A percentile compares a stretch with the other conserved stretches of the same genome.
Conservation (phyloP, 257 asterid species). For the Paraleonurus japonicus region DNA sequence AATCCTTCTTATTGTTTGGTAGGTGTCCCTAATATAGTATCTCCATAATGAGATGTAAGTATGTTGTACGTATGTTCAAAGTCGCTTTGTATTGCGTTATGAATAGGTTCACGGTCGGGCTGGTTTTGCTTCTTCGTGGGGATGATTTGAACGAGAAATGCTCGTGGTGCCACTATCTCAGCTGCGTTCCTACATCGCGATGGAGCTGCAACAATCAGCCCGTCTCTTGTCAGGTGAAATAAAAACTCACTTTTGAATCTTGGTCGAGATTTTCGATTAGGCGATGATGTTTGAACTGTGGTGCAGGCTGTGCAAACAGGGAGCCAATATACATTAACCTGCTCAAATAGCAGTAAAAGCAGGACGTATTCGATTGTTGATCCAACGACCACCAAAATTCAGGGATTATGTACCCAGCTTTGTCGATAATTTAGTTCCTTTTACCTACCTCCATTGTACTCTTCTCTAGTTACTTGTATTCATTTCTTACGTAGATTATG, state of each 20-base stretch:
- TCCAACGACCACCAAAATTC: slow-evolving; percentile 56
- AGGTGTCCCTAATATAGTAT: slow-evolving; percentile 22
- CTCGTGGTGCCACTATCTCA: slow-evolving; percentile 91
- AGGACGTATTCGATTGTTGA: slow-evolving; percentile 45
- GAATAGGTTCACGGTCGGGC: slow-evolving; percentile 58
- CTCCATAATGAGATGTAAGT: too few species aligned
- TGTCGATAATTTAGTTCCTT: slow-evolving; percentile 43
- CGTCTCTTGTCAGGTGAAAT: slow-evolving; percentile 59
- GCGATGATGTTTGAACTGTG: neutral
- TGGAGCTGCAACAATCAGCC: slow-evolving; percentile 84
- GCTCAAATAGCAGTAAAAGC: slow-evolving; percentile 63
- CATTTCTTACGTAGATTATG: neutral
- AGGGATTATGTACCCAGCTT: slow-evolving; percentile 71
- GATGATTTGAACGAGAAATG: slow-evolving; percentile 80
- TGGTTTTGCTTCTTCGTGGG: slow-evolving; percentile 80
- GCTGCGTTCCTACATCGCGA: slow-evolving; percentile 76
- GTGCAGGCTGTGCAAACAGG: slow-evolving; percentile 74
- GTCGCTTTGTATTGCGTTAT: too few species aligned
- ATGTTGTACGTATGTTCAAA: too few species aligned
- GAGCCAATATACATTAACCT: slow-evolving; percentile 57
- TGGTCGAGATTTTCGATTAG: neutral
- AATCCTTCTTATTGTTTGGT: slow-evolving; percentile 71
- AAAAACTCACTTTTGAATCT: neutral
- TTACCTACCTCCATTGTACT: neutral
- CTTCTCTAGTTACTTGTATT: neutral